Evolutionary conservation across 2,329 filamentous ascomycete species (phyloP), one percentile per base, ranked within the genome.

Genomic region (Aspergillus aculeatinus): DNA sequence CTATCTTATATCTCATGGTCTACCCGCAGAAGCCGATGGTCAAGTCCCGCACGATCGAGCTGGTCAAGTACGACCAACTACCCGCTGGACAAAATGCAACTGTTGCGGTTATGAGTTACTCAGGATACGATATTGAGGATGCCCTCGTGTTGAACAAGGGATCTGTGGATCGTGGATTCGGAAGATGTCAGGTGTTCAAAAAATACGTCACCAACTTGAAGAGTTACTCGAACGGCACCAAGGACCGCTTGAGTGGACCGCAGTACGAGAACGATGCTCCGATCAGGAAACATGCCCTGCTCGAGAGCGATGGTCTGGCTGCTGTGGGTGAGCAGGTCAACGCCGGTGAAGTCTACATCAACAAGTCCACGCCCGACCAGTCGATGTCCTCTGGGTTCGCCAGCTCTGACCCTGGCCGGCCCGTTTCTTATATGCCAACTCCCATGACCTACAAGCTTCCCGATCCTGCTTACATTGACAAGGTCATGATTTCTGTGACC

Each of bases 81-180:
- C 95, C 95, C 0, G 95, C 95, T 5, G 95, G 95, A 0, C 95
- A 99, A 72, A 98, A 97, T 63, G 96, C 95, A 4, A 96, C 91
- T 1, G 95, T 99, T 27, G 95, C 96, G 5, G 95, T 99, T 78
- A 99, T 99, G 95, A 98, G 93, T 52, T 99, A 95, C 78, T 98
- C 94, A 11, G 95, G 95, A 25, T 99, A 99, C 78, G 95, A 99
- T 86, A 99, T 99, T 68, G 95, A 99, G 81, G 95, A 99, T 82
- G 95, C 95, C 10, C 83, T 99, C 19, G 94, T 99, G 2, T 76
- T 99, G 62, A 99, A 99, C 81, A 98, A 97, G 80, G 93, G 92
- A 10, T 97, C 93, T 0, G 89, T 92, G 60, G 96, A 99, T 70
- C 87, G 95, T 69, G 96, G 95, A 4, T 99, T 98, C 70, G 96